These are phyloP conservation scores for Clonostachys solani DNA, from an alignment of 2,329 filamentous ascomycete genomes.

Conservation along the genomic window DNA sequence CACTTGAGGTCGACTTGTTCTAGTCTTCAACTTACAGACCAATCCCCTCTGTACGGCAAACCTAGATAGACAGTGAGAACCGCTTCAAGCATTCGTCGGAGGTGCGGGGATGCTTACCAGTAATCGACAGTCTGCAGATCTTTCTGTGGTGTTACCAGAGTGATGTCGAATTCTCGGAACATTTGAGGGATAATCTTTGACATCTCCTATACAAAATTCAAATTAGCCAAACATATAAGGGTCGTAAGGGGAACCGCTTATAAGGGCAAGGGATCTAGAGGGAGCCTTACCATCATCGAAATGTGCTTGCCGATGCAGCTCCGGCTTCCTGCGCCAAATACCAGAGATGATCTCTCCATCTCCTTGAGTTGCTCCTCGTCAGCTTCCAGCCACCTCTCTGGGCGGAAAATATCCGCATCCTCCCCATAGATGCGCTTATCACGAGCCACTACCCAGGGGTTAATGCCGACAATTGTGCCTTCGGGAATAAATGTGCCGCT, in stretches of 20 bases:
- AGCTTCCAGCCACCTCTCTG: conserved; percentile 61
- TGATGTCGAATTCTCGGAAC: conserved; percentile 4
- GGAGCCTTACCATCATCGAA: conserved; percentile 16
- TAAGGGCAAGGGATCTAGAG: no score
- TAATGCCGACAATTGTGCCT: conserved; percentile 71
- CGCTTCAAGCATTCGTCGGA: no score
- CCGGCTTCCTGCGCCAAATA: conserved; percentile 45
- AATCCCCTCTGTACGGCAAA: no score
- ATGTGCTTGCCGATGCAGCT: conserved; percentile 35
- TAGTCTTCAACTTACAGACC: no score
- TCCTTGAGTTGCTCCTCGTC: conserved; percentile 37
- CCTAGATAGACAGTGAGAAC: no score
- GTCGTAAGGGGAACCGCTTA: no score
- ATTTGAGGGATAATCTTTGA: conserved; percentile 14
- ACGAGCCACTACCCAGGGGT: conserved; percentile 71
- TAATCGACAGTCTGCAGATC: no score
- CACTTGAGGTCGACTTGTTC: no score
- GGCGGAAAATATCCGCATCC: conserved; percentile 61
- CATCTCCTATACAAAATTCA: conserved; percentile 14
- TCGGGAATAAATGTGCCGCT: conserved; percentile 56
- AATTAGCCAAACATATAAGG: no score
- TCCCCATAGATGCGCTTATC: conserved; percentile 63
- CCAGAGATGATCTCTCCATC: conserved; percentile 26
- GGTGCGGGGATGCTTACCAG: no score
- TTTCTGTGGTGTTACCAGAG: no score